Base-by-base conservation (phyloP, 2,329 filamentous ascomycete genomes). In the Sphaerulina vaccinii region DNA sequence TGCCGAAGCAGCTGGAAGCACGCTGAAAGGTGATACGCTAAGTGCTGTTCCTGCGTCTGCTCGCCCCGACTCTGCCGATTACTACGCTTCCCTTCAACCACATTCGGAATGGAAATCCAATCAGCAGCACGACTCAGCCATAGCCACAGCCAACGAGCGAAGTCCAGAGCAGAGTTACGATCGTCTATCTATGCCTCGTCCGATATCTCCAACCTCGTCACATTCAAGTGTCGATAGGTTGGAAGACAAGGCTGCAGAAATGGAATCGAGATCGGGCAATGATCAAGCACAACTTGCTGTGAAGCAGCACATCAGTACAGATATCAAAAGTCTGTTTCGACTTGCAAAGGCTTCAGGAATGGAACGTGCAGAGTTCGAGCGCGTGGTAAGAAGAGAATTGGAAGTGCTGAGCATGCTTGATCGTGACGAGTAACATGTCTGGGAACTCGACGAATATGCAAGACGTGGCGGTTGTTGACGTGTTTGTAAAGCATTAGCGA, bases 281-380 rank as follows among this genome's bases (percentile, higher is more conserved):
- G 81, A 83, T 53, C 80, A 84, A 61, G 82, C 77, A 49, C 86
- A 90, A 70, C 80, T 86, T 49, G 87, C 84, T 11, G 82, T 93
- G 49, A 87, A 87, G 69, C 85, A 90, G 70, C 88, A 92, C 70
- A 83, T 93, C 38, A 85, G 84, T 29, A 84, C 86, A 7, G 87
- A 84, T 64, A 80, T 93, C 50, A 86, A 88, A 74, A 90, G 86
- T 68, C 70, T 93, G 58, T 92, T 83, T 68, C 72, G 86, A 58
- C 71, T 93, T 56, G 84, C 87, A 19, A 80, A 79, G 36, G 79
- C 84, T 1, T 83, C 83, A 18, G 88, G 88, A 0, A 90, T 93
- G 60, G 82, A 87, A 44, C 75, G 84, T 38, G 81, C 82, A 27
- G 88, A 92, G 66, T 93, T 92, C 70, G 84, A 87, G 68, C 75